Conservation (phyloP, 805 yeast genomes). For the Yarrowia phangngaensis region DNA sequence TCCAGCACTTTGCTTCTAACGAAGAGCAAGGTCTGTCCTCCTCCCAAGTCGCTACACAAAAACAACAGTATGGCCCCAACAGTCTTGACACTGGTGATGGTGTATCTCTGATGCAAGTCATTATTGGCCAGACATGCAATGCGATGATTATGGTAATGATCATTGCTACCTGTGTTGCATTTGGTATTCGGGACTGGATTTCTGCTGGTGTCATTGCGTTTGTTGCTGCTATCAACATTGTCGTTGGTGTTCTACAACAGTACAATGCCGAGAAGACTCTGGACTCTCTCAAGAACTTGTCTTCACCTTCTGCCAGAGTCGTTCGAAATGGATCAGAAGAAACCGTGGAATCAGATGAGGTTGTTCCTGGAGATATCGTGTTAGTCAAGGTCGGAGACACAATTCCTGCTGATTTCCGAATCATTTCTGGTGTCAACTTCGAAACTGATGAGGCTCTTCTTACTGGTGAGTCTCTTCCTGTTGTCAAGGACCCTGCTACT, state of each 20-base stretch:
- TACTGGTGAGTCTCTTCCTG: conserved; percentile 64
- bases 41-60: conserved; percentile 14
- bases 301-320: conserved; percentile 68
- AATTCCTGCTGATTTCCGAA: conserved; percentile 69
- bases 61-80: conserved; percentile 51
- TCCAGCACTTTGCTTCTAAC: conserved; percentile 10
- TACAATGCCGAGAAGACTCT: conserved; percentile 72
- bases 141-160: conserved; percentile 75
- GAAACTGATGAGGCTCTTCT: conserved; percentile 68
- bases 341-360: conserved; percentile 57
- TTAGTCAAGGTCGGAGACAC: conserved; percentile 67
- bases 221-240: conserved; percentile 60
- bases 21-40: conserved; percentile 12
- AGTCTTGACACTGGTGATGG: conserved; percentile 56
- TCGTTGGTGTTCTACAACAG: conserved; percentile 68
- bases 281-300: conserved; percentile 63
- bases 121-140: conserved; percentile 65
- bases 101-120: conserved; percentile 51
- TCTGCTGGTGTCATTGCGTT: conserved; percentile 76
- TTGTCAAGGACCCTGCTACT: conserved; percentile 51
- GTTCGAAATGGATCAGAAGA: conserved; percentile 56
- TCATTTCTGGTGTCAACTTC: conserved; percentile 56
- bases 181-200: conserved; percentile 73
- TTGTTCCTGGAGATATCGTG: conserved; percentile 72
- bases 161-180: conserved; percentile 66